Percentiles rank a stretch among this genome's conserved stretches.
Evolutionary conservation across 1,139 yeast genomes (phyloP).

Genomic region (Arxiozyma telluris): DNA sequence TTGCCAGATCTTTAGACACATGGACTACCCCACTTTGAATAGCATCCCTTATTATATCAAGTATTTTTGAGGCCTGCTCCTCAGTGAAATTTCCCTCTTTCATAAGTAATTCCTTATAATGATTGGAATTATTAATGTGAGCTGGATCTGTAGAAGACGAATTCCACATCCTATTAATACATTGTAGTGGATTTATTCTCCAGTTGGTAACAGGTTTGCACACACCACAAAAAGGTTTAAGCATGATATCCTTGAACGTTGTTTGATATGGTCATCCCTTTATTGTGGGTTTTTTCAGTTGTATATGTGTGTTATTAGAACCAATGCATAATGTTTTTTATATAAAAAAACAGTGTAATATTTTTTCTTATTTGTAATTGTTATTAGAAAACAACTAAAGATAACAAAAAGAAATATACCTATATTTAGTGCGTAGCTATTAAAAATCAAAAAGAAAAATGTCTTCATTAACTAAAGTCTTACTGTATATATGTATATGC

Average conservation of each 20-base stretch:
- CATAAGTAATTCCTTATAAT: conserved; percentile 29
- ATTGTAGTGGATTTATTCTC: background rate
- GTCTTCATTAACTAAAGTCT: too few species aligned
- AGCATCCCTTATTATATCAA: conserved; percentile 64
- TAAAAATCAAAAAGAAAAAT: too few species aligned
- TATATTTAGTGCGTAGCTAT: background rate
- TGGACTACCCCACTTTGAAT: conserved; percentile 74
- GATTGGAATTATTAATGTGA: conserved; percentile 25
- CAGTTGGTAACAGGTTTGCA: background rate
- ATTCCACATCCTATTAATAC: background rate
- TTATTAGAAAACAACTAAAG: background rate
- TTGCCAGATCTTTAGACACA: conserved; percentile 66
- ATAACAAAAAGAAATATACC: background rate
- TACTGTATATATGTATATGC: too few species aligned
- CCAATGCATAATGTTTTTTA: background rate
- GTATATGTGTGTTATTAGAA: too few species aligned
- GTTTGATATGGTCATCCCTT: background rate
- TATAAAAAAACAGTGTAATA: too few species aligned
- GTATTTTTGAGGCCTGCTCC: conserved; percentile 75
- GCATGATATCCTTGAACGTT: background rate
- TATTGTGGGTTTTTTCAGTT: background rate
- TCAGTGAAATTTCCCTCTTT: conserved; percentile 63
- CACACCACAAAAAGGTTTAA: background rate
- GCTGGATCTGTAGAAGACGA: conserved; percentile 9
- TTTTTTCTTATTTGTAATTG: background rate